Evolutionary conservation across 257 asterid genomes (phyloP).

Genomic region (Nicotiana otophora): DNA sequence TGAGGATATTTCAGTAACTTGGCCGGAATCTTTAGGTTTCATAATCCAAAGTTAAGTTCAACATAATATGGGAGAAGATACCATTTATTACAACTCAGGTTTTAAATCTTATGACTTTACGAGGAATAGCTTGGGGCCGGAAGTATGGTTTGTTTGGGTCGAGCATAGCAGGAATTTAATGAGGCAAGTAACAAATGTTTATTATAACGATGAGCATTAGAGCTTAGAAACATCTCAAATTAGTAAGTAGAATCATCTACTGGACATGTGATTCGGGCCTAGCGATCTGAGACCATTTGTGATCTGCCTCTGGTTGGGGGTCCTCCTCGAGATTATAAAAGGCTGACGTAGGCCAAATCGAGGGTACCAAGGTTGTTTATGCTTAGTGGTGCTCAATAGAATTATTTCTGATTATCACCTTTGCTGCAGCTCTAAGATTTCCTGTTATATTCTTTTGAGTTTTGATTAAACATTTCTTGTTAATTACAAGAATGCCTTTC

Average conservation of each 20-base stretch:
- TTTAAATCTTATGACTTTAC: too few species aligned
- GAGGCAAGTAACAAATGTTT: neutral
- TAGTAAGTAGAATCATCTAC: neutral
- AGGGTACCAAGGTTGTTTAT: neutral
- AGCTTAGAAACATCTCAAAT: neutral
- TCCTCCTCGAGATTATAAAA: neutral
- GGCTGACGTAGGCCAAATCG: neutral
- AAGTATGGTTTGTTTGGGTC: too few species aligned
- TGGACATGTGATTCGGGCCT: neutral
- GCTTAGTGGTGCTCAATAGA: neutral
- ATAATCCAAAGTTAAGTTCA: too few species aligned
- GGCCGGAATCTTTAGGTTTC: too few species aligned
- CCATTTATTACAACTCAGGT: too few species aligned
- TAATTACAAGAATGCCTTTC: neutral
- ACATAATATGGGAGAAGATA: too few species aligned
- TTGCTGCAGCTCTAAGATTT: neutral
- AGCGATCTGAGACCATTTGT: neutral
- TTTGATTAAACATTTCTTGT: neutral
- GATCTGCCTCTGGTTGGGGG: neutral
- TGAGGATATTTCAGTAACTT: too few species aligned
- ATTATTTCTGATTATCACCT: neutral
- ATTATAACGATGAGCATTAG: neutral
- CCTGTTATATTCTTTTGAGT: neutral
- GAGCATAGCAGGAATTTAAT: too few species aligned
- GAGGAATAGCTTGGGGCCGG: too few species aligned